phyloP scores from a whole-genome alignment of 805 yeast genomes.

The Zygosaccharomyces siamensis region DNA sequence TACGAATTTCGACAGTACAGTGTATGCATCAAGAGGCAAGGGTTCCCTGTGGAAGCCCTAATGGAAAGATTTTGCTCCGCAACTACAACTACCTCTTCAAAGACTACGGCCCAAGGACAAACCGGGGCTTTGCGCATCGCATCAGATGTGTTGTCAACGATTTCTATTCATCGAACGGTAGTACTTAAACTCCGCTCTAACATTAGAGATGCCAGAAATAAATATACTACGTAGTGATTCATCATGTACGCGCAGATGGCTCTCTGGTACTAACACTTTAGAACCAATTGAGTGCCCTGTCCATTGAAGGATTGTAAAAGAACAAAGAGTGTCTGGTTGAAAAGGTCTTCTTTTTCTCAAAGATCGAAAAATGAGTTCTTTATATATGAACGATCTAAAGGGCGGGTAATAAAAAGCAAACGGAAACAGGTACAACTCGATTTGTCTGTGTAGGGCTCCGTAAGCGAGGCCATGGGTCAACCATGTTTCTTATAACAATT shows the following conservation, averaged over 20 bases:
- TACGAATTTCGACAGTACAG: slow-evolving; percentile 44
- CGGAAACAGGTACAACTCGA: neutral
- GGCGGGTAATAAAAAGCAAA: slow-evolving; percentile 1
- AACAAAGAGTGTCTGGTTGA: no score
- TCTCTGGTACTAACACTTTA: slow-evolving; percentile 12
- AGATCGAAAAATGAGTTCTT: neutral
- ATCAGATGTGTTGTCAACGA: slow-evolving; percentile 64
- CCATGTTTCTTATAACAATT: no score
- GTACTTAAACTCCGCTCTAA: slow-evolving; percentile 52
- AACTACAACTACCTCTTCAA: no score
- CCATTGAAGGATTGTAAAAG: no score
- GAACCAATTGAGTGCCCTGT: slow-evolving; percentile 1
- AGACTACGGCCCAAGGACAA: neutral
- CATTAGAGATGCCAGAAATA: slow-evolving; percentile 94
- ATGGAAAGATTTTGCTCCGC: neutral
- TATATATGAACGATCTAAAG: neutral
- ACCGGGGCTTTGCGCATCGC: slow-evolving; percentile 4
- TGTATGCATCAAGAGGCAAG: slow-evolving; percentile 56
- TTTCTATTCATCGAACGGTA: slow-evolving; percentile 73
- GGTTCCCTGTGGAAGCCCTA: slow-evolving; percentile 59
- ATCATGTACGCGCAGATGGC: slow-evolving; percentile 18
- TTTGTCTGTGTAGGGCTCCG: neutral
- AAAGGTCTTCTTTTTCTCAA: no score
- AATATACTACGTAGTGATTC: slow-evolving; percentile 25
- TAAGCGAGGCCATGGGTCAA: no score